phyloP scores from a whole-genome alignment of 208 protist species.

The Leishmania braziliensis region DNA sequence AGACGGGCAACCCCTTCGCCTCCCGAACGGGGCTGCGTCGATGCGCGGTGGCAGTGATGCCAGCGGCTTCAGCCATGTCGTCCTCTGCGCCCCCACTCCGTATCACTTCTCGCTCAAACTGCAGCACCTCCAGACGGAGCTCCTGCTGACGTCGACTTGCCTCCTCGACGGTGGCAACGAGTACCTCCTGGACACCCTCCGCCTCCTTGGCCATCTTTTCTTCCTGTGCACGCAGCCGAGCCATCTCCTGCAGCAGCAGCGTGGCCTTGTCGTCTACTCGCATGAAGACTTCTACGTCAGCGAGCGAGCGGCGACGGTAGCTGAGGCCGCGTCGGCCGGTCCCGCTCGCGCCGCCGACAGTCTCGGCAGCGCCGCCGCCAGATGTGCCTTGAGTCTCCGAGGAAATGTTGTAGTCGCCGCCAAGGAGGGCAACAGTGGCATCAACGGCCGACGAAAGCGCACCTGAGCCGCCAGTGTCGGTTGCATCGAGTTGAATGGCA shows the following conservation, averaged over 20 bases:
- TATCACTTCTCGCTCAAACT: slow-evolving; percentile 81
- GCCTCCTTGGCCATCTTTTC: slow-evolving; percentile 48
- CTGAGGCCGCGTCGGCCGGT: slow-evolving; percentile 41
- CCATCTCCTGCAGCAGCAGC: slow-evolving; percentile 60
- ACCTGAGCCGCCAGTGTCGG: background rate
- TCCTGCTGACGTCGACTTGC: slow-evolving; percentile 62
- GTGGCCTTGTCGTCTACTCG: slow-evolving; percentile 72
- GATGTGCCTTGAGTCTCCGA: background rate
- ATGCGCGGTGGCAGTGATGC: background rate
- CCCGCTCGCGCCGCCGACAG: background rate
- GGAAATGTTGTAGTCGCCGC: slow-evolving; percentile 3
- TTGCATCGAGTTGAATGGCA: background rate
- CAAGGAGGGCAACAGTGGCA: background rate
- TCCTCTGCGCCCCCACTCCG: slow-evolving; percentile 12
- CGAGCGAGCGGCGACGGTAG: slow-evolving; percentile 56
- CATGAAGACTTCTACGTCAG: slow-evolving; percentile 49
- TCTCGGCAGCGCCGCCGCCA: background rate
- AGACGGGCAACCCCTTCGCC: slow-evolving; percentile 13
- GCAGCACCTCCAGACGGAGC: slow-evolving; percentile 69
- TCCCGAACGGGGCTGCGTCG: background rate
- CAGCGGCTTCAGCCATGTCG: background rate
- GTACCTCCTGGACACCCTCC: slow-evolving; percentile 62
- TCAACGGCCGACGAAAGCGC: background rate
- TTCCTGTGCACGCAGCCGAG: slow-evolving; percentile 51
- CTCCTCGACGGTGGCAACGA: slow-evolving; percentile 82